These are phyloP conservation scores for Scleromitrula shiraiana DNA, from an alignment of 2,329 filamentous ascomycete species.

Conservation along the genomic window DNA sequence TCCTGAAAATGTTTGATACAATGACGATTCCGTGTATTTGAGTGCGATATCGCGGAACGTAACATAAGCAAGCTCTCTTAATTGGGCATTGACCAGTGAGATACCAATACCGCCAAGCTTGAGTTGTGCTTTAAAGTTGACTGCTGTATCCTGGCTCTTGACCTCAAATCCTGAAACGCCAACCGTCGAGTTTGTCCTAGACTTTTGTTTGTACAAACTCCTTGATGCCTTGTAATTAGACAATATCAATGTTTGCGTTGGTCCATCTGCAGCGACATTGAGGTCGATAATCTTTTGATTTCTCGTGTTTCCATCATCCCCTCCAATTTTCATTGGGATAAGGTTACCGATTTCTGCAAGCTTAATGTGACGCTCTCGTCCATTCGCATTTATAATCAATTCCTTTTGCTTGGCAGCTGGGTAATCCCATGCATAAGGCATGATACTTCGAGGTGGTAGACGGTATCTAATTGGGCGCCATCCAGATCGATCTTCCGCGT, in stretches of 20 bases:
- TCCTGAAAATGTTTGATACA: constrained; percentile 86
- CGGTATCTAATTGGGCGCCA: constrained; percentile 93
- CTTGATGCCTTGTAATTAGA: constrained; percentile 91
- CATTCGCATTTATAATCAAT: constrained; percentile 70
- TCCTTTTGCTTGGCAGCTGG: constrained; percentile 96
- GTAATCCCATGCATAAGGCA: constrained; percentile 99
- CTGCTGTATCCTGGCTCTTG: constrained; percentile 80
- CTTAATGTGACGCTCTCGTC: constrained; percentile 84
- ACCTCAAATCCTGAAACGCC: constrained; percentile 75
- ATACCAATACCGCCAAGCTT: constrained; percentile 85
- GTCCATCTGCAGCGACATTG: constrained; percentile 90
- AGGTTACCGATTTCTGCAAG: constrained; percentile 94
- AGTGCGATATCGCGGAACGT: constrained; percentile 87
- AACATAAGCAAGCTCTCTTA: constrained; percentile 87
- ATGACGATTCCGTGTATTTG: constrained; percentile 83
- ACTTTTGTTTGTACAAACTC: constrained; percentile 71
- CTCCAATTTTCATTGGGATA: constrained; percentile 83
- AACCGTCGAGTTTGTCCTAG: constrained; percentile 42
- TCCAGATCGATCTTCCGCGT: constrained; percentile 70
- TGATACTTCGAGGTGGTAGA: constrained; percentile 87
- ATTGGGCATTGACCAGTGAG: constrained; percentile 84
- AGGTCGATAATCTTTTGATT: constrained; percentile 88
- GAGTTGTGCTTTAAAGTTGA: constrained; percentile 83
- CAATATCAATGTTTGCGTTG: constrained; percentile 86
- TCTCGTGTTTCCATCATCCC: constrained; percentile 38